A percentile compares a stretch with the other conserved stretches of the same genome.
phyloP scores from a whole-genome alignment of 2,329 filamentous ascomycete genomes.

The Cytospora schulzeri region DNA sequence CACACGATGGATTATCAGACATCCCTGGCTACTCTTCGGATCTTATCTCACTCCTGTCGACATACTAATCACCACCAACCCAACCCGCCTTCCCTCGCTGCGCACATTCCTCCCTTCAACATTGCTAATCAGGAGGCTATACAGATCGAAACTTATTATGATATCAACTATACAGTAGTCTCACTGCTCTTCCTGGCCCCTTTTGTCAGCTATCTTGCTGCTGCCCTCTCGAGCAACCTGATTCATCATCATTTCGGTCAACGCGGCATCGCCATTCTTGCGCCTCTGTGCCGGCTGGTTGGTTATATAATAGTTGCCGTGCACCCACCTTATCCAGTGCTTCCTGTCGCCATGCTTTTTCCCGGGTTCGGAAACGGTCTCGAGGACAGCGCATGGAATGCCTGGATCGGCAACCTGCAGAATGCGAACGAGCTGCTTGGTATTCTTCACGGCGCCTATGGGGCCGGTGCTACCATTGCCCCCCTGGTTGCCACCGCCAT shows the following conservation, averaged over 20 bases:
- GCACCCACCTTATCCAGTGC: slow-evolving; percentile 69
- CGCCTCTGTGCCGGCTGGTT: slow-evolving; percentile 62
- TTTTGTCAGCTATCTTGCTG: slow-evolving; percentile 64
- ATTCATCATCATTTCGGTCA: slow-evolving; percentile 69
- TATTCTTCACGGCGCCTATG: slow-evolving; percentile 72
- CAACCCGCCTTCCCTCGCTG: slow-evolving; percentile 59
- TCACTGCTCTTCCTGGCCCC: slow-evolving; percentile 69
- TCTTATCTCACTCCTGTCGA: slow-evolving; percentile 44
- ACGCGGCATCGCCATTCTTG: slow-evolving; percentile 69
- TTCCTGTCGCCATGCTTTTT: slow-evolving; percentile 66
- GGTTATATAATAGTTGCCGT: slow-evolving; percentile 66
- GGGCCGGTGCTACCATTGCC: slow-evolving; percentile 68
- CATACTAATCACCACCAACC: slow-evolving; percentile 54
- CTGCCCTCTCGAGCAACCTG: slow-evolving; percentile 64
- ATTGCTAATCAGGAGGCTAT: slow-evolving; percentile 49
- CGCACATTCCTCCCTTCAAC: slow-evolving; percentile 67
- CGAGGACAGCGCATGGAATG: slow-evolving; percentile 61
- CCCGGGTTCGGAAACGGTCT: slow-evolving; percentile 74
- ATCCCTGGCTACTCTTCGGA: background rate
- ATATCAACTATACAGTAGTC: slow-evolving; percentile 62
- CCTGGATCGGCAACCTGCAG: slow-evolving; percentile 70
- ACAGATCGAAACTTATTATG: slow-evolving; percentile 64
- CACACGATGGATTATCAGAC: background rate
- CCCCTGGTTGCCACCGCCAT: slow-evolving; percentile 74
- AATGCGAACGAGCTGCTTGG: slow-evolving; percentile 74